Evolutionary conservation across 2,329 filamentous ascomycete species (phyloP), one percentile per base, ranked within the genome.

Genomic region (Microcyclosporella mali): DNA sequence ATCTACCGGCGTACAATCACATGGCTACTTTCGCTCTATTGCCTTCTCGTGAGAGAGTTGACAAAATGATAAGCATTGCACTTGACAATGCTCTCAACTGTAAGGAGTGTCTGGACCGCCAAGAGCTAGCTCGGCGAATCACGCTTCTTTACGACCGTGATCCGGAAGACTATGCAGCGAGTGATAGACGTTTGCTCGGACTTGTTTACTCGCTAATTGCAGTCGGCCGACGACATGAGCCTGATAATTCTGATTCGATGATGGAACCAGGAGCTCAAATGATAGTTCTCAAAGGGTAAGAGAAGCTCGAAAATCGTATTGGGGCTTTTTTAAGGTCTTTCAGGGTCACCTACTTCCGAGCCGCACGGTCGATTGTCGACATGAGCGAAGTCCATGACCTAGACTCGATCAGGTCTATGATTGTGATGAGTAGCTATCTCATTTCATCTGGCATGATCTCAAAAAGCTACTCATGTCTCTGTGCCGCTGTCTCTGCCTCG

Each of bases 351-450:
- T 56, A 50, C 34, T 56, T 54, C 29, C 40, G 42, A 18, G 51
- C 53, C 4, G 43, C 43, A 21, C 36, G 49, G 16, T 37, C 43
- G 4, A 37, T 56, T 11, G 37, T 58, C 11, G 57, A 59, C 29
- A 45, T 49, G 15, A 49, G 51, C 4, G 50, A 56, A 27, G 54
- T 51, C 38, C 50, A 51, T 12, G 49, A 57, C 34, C 35, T 59
- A 3, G 40, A 36, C 10, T 53, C 57, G 3, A 35, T 59, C 18
- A 53, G 53, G 27, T 47, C 56, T 9, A 40, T 59, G 2, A 41
- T 59, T 4, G 53, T 52, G 44, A 53, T 59, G 45, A 49, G 54
- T n/a, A 30, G 54, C 7, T 59, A 59, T 39, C 46, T 58, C 4
- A 48, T 54, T 33, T 48, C 44, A 16, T 47, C 51, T 6, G 49